phyloP scores from a whole-genome alignment of 495 filamentous ascomycete genomes.

The Saxophila tyrrhenica region DNA sequence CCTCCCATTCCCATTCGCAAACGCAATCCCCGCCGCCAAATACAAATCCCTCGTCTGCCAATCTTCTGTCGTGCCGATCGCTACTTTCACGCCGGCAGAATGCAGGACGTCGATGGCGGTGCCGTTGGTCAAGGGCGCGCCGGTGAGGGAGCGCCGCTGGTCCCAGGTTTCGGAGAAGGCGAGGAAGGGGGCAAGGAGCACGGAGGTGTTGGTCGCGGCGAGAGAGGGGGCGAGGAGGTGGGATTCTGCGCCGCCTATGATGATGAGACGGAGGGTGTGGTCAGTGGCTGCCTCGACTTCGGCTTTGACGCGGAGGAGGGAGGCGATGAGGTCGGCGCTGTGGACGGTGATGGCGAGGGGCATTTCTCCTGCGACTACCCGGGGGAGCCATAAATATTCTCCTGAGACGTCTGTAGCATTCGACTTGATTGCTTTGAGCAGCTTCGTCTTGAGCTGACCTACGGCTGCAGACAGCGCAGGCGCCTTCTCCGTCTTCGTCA shows the following conservation, averaged over 20 bases:
- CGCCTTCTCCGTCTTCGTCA: constrained; percentile 20
- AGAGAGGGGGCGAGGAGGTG: constrained; percentile 19
- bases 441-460: constrained; percentile 13
- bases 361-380: constrained; percentile 15
- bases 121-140: constrained; percentile 31
- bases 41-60: constrained; percentile 37
- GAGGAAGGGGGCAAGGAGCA: constrained; percentile 23
- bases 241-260: constrained; percentile 25
- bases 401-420: background rate
- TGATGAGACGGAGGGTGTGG: constrained; percentile 1
- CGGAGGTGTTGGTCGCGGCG: constrained; percentile 14
- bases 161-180: constrained; percentile 21
- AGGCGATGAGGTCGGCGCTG: constrained; percentile 24
- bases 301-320: constrained; percentile 20
- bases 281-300: constrained; percentile 18
- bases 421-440: constrained; percentile 16
- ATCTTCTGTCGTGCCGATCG: constrained; percentile 38
- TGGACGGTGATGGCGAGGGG: constrained; percentile 21
- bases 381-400: constrained; percentile 16
- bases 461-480: constrained; percentile 18
- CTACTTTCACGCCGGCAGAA: constrained; percentile 35
- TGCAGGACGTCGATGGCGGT: constrained; percentile 37
- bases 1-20: constrained; percentile 34
- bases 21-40: constrained; percentile 40
- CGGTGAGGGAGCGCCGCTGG: constrained; percentile 21